These are phyloP conservation scores for Mycena venus DNA, from an alignment of 768 basidiomycete genomes.

Conservation along the genomic window DNA sequence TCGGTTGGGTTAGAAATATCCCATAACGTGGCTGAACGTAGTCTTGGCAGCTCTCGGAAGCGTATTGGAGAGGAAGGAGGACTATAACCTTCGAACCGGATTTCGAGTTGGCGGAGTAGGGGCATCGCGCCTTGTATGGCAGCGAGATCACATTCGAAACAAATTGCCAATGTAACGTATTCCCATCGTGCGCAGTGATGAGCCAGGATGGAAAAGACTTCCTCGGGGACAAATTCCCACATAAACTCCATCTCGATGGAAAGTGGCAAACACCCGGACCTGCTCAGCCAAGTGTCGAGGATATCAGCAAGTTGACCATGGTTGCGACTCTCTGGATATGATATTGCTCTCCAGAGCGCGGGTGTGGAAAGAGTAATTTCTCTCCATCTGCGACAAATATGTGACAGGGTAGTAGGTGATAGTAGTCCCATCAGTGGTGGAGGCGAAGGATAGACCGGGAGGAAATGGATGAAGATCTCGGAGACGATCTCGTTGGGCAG, in stretches of 20 bases:
- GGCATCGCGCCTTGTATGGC: background rate
- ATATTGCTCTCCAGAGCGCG: conserved; percentile 3
- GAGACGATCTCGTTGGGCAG: conserved; percentile 14
- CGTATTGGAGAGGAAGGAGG: background rate
- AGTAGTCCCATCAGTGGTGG: background rate
- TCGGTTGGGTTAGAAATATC: background rate
- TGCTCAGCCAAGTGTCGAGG: background rate
- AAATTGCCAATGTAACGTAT: background rate
- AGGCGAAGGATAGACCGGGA: background rate
- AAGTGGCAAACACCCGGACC: background rate
- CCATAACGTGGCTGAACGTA: background rate
- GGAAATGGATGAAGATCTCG: conserved; percentile 1
- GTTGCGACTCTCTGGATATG: background rate
- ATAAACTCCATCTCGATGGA: background rate
- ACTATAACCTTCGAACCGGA: background rate
- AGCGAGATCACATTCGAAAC: background rate
- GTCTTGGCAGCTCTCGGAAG: background rate
- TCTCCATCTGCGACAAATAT: conserved; percentile 8
- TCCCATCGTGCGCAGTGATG: conserved; percentile 8
- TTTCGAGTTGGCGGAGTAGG: background rate
- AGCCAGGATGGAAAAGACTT: background rate
- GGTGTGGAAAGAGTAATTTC: background rate
- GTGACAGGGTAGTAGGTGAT: background rate
- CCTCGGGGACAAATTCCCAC: background rate
- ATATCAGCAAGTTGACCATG: background rate